A percentile compares a stretch with the other conserved stretches of the same genome.
phyloP scores from a whole-genome alignment of 108 stramenopile species.

The Skeletonema costatum region DNA sequence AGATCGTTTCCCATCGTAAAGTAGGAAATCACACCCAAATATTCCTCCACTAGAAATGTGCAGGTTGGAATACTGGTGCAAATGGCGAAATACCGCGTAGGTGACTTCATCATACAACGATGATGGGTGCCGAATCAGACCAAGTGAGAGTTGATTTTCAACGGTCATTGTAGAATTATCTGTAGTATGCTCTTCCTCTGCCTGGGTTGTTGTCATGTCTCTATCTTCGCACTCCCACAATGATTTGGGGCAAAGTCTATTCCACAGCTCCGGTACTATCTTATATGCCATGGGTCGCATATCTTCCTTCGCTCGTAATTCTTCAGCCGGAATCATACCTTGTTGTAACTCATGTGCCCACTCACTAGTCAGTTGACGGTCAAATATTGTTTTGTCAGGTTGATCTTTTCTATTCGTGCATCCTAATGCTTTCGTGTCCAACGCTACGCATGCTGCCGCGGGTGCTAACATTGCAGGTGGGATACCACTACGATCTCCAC shows the following conservation, averaged over 20 bases:
- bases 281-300: slow-evolving; percentile 77
- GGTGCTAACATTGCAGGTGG: slow-evolving; percentile 71
- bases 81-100: slow-evolving; percentile 51
- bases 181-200: neutral
- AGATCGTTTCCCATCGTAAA: slow-evolving; percentile 82
- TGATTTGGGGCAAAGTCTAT: slow-evolving; percentile 54
- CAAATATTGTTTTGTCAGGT: slow-evolving; percentile 27
- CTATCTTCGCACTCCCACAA: neutral
- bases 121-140: slow-evolving; percentile 17
- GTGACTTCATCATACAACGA: slow-evolving; percentile 35
- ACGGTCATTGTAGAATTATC: neutral
- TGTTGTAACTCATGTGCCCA: slow-evolving; percentile 61
- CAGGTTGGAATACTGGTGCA: slow-evolving; percentile 54
- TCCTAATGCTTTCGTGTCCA: slow-evolving; percentile 6
- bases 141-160: slow-evolving; percentile 8
- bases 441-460: slow-evolving; percentile 52
- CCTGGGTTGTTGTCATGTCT: neutral
- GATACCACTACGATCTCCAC: slow-evolving; percentile 46
- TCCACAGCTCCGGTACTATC: slow-evolving; percentile 76
- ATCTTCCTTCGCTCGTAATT: slow-evolving; percentile 59
- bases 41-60: slow-evolving; percentile 83
- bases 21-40: slow-evolving; percentile 84
- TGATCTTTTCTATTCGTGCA: neutral
- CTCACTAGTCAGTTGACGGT: slow-evolving; percentile 48
- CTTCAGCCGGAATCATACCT: slow-evolving; percentile 60